Conservation (phyloP, 768 basidiomycete species). For the Tremella fuciformis region DNA sequence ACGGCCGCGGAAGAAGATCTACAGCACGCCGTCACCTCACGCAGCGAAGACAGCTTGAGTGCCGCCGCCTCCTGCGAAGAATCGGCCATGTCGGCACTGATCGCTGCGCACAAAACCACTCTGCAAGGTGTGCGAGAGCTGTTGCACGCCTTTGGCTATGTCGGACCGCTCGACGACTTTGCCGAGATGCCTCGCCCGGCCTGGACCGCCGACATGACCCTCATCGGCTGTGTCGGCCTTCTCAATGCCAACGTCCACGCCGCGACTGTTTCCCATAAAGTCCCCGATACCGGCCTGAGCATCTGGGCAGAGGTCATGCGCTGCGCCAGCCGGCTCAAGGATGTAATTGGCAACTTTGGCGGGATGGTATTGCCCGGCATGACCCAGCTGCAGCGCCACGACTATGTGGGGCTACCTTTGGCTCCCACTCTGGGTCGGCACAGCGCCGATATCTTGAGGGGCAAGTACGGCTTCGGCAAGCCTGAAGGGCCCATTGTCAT, state of each 20-base stretch:
- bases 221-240: conserved; percentile 65
- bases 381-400: conserved; percentile 5
- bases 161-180: conserved; percentile 36
- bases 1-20: conserved; percentile 43
- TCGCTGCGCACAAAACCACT: conserved; percentile 14
- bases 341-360: conserved; percentile 30
- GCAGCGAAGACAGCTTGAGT: conserved; percentile 18
- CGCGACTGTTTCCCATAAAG: conserved; percentile 29
- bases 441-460: conserved; percentile 22
- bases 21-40: conserved; percentile 30
- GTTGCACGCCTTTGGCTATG: conserved; percentile 35
- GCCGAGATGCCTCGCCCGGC: conserved; percentile 40
- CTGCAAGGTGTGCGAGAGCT: conserved; percentile 27
- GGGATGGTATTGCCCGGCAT: background rate
- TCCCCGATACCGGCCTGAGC: conserved; percentile 34
- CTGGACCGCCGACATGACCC: conserved; percentile 56
- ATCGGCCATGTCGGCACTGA: conserved; percentile 26
- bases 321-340: conserved; percentile 33
- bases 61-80: conserved; percentile 36
- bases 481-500: background rate
- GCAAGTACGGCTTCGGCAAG: conserved; percentile 34
- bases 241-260: conserved; percentile 63
- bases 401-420: background rate
- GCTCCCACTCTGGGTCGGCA: background rate
- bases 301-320: conserved; percentile 40